Percentiles rank a stretch among this genome's conserved stretches.
These are phyloP conservation scores for Cladobotryum mycophilum DNA, from an alignment of 2,329 filamentous ascomycete genomes.

Conservation along the genomic window DNA sequence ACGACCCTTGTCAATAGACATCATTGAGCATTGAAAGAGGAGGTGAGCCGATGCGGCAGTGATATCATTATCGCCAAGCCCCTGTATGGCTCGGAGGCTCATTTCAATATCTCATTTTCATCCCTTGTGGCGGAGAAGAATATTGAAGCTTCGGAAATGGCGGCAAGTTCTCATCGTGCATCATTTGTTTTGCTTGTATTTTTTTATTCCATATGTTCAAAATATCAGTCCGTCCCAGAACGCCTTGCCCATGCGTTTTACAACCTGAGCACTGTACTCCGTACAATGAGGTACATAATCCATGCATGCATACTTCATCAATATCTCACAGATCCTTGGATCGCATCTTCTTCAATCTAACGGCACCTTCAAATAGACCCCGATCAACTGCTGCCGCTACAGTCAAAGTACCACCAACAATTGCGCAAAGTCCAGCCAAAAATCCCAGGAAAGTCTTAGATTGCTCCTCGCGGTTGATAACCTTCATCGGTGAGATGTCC, in stretches of 20 bases:
- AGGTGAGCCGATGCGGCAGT: too few relatives aligned
- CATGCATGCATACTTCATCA: background rate
- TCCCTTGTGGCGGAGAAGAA: too few relatives aligned
- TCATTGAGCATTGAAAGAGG: too few relatives aligned
- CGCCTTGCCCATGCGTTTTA: conserved; percentile 13
- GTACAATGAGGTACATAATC: background rate
- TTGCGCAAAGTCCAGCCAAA: conserved; percentile 86
- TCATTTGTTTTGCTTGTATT: conserved; percentile 13
- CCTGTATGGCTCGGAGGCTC: too few relatives aligned
- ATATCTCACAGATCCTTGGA: conserved; percentile 49
- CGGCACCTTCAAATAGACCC: conserved; percentile 80
- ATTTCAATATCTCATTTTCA: too few relatives aligned
- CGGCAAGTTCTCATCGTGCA: background rate
- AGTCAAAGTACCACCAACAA: conserved; percentile 90
- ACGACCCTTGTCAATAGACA: too few relatives aligned
- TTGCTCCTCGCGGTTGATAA: conserved; percentile 90
- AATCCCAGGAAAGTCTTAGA: conserved; percentile 88
- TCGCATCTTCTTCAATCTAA: conserved; percentile 80
- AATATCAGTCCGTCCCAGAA: conserved; percentile 14
- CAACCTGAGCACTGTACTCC: conserved; percentile 3
- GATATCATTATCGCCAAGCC: too few relatives aligned
- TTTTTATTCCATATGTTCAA: conserved; percentile 1
- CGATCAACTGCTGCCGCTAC: conserved; percentile 92
- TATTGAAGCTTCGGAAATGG: background rate
- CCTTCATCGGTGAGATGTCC: conserved; percentile 99